A percentile compares a stretch with the other conserved stretches of the same genome.
Conservation (phyloP, 305 asterid genomes). For the Coffea humblotiana region DNA sequence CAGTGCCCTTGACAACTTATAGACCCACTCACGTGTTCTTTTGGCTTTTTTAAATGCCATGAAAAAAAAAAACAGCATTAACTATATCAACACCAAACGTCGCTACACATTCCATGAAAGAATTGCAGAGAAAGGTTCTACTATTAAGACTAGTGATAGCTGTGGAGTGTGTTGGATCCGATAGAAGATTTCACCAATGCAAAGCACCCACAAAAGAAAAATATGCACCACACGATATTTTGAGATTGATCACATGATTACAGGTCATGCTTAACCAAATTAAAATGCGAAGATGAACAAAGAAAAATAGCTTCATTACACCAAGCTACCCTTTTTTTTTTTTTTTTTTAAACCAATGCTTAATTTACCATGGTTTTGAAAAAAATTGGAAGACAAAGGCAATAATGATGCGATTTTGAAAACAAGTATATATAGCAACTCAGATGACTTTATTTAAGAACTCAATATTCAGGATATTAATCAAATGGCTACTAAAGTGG, state of each 20-base stretch:
- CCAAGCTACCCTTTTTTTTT: background rate
- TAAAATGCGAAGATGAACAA: background rate
- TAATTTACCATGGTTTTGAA: background rate
- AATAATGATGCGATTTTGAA: background rate
- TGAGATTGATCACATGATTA: background rate
- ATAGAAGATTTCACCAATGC: background rate
- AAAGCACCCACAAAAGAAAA: background rate
- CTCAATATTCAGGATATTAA: background rate
- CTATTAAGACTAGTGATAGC: background rate
- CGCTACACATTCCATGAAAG: background rate
- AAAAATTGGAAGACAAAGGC: background rate
- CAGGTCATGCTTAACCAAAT: background rate
- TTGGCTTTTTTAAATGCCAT: conserved; percentile 29
- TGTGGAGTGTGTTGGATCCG: conserved; percentile 1
- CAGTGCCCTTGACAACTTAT: conserved; percentile 49
- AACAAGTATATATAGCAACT: background rate
- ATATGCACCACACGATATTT: background rate
- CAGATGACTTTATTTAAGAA: background rate
- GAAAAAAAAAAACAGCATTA: conserved; percentile 17
- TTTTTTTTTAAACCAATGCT: background rate
- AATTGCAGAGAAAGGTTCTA: background rate
- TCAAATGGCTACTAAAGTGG: background rate
- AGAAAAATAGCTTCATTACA: background rate
- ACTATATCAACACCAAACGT: background rate
- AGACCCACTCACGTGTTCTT: conserved; percentile 76